These are phyloP conservation scores for Mycena indigotica DNA, from an alignment of 768 basidiomycete genomes.

Conservation along the genomic window DNA sequence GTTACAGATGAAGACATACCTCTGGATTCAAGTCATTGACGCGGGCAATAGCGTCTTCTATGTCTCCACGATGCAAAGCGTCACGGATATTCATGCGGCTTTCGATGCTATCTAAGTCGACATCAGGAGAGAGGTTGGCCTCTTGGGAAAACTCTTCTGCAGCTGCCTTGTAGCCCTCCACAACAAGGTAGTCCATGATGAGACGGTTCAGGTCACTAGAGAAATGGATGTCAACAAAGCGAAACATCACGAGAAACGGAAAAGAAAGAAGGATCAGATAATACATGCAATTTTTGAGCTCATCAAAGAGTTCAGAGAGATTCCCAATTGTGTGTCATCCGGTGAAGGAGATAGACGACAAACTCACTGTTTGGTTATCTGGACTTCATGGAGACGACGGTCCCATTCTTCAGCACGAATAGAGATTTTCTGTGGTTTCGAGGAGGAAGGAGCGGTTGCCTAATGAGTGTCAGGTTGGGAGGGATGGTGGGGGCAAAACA, in stretches of 20 bases:
- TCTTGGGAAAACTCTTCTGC: conserved; percentile 95
- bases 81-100: conserved; percentile 93
- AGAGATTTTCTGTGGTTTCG: conserved; percentile 50
- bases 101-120: conserved; percentile 91
- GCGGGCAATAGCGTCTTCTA: conserved; percentile 92
- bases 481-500: not conserved
- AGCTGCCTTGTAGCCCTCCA: conserved; percentile 95
- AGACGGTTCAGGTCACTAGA: conserved; percentile 89
- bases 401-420: conserved; percentile 90
- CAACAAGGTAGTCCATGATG: conserved; percentile 96
- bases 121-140: conserved; percentile 70
- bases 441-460: conserved; percentile 20
- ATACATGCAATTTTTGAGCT: conserved; percentile 82
- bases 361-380: conserved; percentile 88
- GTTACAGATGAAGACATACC: conserved; percentile 55
- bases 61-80: conserved; percentile 90
- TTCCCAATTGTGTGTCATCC: conserved; percentile 92
- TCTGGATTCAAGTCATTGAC: conserved; percentile 97
- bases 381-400: conserved; percentile 76
- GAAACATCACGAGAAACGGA: conserved; percentile 26
- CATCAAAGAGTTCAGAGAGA: conserved; percentile 93
- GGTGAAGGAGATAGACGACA: conserved; percentile 27
- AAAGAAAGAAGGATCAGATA: conserved; percentile 65
- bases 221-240: conserved; percentile 22
- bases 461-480: not conserved